A percentile compares a stretch with the other conserved stretches of the same genome.
Evolutionary conservation across 257 asterid genomes (phyloP).

Genomic region (Solanum ossicruentum): DNA sequence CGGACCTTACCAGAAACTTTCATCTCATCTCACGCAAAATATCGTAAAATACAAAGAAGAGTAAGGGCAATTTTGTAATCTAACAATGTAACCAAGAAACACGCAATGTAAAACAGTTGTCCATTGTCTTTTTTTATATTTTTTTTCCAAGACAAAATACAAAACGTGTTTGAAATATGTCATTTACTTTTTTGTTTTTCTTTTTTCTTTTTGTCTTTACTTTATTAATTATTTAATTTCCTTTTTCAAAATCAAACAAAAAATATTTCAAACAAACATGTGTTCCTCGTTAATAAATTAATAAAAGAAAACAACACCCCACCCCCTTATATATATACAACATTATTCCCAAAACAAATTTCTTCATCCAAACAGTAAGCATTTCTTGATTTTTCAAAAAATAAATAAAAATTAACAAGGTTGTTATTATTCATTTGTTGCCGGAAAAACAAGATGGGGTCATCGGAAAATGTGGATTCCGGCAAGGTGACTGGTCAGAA

Average conservation of each 20-base stretch:
- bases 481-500: constrained; percentile 7
- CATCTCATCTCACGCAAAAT: not conserved
- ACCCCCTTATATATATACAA: not conserved
- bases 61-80: not conserved
- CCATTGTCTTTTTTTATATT: too few relatives aligned
- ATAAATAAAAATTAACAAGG: too few relatives aligned
- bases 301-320: too few relatives aligned
- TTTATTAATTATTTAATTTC: not conserved
- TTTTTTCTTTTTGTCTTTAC: not conserved
- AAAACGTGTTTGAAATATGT: not conserved
- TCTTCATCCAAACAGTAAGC: not conserved
- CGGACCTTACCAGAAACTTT: too few relatives aligned
- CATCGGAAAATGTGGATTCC: constrained; percentile 10
- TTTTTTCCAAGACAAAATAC: not conserved
- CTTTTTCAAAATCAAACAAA: not conserved
- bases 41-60: not conserved
- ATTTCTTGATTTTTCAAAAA: not conserved
- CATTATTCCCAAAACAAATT: not conserved
- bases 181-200: not conserved
- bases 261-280: not conserved
- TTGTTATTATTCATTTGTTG: too few relatives aligned
- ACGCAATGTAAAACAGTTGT: not conserved
- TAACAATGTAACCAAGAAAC: not conserved
- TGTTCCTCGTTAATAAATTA: not conserved
- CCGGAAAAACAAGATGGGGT: constrained; percentile 1